Percentiles rank a stretch among this genome's conserved stretches.
Conservation (phyloP, 2,329 filamentous ascomycete genomes). For the Aureobasidium sp. region DNA sequence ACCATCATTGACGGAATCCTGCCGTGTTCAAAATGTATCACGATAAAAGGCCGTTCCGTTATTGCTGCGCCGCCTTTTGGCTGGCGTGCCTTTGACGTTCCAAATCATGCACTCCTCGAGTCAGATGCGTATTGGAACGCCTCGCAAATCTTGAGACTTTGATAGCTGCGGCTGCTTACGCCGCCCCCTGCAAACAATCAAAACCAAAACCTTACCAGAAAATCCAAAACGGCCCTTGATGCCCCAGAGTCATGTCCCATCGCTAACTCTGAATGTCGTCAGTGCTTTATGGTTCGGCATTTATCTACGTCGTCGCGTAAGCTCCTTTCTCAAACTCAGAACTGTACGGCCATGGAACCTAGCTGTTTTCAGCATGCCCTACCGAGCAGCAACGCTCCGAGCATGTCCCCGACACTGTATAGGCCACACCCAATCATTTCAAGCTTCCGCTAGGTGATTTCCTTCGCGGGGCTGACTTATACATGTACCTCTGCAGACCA, state of each 20-base stretch:
- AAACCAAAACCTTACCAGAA: background rate
- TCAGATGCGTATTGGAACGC: background rate
- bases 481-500: background rate
- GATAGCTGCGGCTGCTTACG: conserved; percentile 3
- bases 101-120: background rate
- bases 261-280: conserved; percentile 13
- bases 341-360: background rate
- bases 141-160: background rate
- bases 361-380: conserved; percentile 7
- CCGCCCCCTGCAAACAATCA: conserved; percentile 11
- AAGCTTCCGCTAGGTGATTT: conserved; percentile 8
- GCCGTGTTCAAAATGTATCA: background rate
- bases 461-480: conserved; percentile 12
- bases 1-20: background rate
- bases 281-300: conserved; percentile 11
- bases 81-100: conserved; percentile 5
- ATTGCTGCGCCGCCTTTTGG: background rate
- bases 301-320: background rate
- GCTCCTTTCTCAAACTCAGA: conserved; percentile 12
- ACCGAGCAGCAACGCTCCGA: conserved; percentile 10
- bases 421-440: conserved; percentile 4
- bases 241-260: conserved; percentile 8
- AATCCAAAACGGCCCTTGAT: background rate
- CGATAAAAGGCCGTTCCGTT: background rate
- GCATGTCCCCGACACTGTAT: conserved; percentile 5